Conservation (phyloP, 2,329 filamentous ascomycete species). For the Botrytis elliptica region DNA sequence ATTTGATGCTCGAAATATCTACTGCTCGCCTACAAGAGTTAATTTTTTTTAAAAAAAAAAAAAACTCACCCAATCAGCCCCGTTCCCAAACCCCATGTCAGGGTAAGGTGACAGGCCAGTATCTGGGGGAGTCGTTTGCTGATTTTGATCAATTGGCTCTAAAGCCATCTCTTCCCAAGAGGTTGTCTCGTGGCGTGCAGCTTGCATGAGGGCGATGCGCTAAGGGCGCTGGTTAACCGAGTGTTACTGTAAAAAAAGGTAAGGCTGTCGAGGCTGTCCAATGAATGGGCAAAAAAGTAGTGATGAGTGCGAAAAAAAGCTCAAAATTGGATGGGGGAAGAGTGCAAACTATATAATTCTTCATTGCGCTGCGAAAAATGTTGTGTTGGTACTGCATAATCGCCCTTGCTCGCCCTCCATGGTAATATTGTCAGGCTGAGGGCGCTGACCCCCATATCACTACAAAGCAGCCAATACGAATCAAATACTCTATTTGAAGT, state of each 20-base stretch:
- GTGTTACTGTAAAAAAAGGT: background rate
- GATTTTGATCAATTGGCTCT: background rate
- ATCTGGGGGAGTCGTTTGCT: accelerated
- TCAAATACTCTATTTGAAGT: background rate
- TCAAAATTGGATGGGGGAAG: background rate
- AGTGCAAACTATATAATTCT: background rate
- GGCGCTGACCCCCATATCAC: background rate
- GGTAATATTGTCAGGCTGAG: background rate
- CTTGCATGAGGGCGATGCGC: background rate
- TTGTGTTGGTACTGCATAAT: background rate
- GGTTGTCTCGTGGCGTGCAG: background rate
- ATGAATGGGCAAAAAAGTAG: background rate
- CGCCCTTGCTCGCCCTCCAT: background rate
- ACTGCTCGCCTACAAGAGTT: no score
- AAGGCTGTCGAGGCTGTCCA: background rate
- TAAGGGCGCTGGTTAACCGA: background rate
- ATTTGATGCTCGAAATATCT: no score
- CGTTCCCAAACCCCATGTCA: background rate
- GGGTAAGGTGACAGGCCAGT: background rate
- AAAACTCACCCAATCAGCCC: background rate
- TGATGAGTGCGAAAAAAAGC: background rate
- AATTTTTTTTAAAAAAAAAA: no score
- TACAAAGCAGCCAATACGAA: background rate
- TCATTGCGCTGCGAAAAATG: accelerated
- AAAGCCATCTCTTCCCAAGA: background rate